Conservation (phyloP, 129 eudicot species). For the Lonicera japonica region DNA sequence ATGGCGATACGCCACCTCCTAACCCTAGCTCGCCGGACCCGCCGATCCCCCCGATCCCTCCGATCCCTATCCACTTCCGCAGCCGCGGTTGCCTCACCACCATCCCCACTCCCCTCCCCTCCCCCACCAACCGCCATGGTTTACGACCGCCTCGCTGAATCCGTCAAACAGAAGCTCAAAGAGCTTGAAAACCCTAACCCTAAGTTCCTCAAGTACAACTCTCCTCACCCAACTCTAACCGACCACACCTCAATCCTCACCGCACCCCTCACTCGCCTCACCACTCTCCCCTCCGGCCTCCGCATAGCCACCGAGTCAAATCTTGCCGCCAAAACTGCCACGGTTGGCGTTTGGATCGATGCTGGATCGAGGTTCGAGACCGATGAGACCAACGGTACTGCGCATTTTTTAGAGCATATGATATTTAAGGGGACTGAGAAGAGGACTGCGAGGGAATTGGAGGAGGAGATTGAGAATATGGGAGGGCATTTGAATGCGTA, state of each 20-base stretch:
- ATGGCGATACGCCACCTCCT: constrained; percentile 86
- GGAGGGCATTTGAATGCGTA: constrained; percentile 93
- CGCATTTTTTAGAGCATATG: constrained; percentile 85
- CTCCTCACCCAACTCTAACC: constrained; percentile 46
- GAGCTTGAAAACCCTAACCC: constrained; percentile 61
- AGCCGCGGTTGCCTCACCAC: constrained; percentile 19
- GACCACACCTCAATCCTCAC: constrained; percentile 69
- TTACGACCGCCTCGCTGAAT: constrained; percentile 72
- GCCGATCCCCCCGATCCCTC: constrained; percentile 6
- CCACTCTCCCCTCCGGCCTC: constrained; percentile 81
- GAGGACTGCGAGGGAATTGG: constrained; percentile 52
- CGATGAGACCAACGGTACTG: constrained; percentile 74
- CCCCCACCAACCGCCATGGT: constrained; percentile 67
- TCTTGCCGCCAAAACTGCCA: constrained; percentile 52
- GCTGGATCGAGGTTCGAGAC: constrained; percentile 85
- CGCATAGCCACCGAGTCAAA: constrained; percentile 89
- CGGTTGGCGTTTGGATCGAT: constrained; percentile 93
- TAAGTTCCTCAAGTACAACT: constrained; percentile 50
- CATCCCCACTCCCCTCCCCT: constrained; percentile 33
- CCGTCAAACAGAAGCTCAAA: constrained; percentile 52
- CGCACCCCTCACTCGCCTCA: constrained; percentile 63
- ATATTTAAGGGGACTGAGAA: constrained; percentile 74
- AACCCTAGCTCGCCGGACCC: constrained; percentile 48
- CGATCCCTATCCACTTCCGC: constrained; percentile 26
- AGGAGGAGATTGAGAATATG: constrained; percentile 94